Base-by-base conservation (phyloP, 2,329 filamentous ascomycete genomes). In the Leptosphaerulina australis region DNA sequence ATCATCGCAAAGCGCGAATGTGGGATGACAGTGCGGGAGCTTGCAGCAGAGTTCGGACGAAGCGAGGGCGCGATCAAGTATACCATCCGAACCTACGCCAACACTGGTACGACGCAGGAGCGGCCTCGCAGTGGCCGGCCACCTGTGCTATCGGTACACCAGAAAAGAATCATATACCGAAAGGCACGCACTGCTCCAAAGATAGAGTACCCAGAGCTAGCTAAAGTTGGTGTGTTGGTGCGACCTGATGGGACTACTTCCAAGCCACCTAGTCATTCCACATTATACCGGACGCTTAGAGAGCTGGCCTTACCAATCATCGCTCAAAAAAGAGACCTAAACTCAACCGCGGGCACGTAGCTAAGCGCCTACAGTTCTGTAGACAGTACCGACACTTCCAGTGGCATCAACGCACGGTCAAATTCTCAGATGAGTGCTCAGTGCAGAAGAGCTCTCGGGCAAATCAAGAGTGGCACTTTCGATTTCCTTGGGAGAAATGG, bases 341-440 rank as follows among this genome's bases (percentile, higher is more conserved):
- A n/a, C n/a, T n/a, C n/a, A n/a, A n/a, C n/a, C n/a, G n/a, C n/a
- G n/a, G n/a, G n/a, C n/a, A n/a, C n/a, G n/a, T n/a, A n/a, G n/a
- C n/a, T n/a, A n/a, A n/a, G n/a, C n/a, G n/a, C n/a, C n/a, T n/a
- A n/a, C n/a, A n/a, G n/a, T n/a, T n/a, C n/a, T n/a, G n/a, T n/a
- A n/a, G n/a, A n/a, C n/a, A 52, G 39, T 50, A 50, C 10, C 18
- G 47, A 2, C 1, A 44, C 17, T 56, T 56, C 21, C 22, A 20
- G n/a, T 57, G 10, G 37, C 7, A 10, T n/a, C 31, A 34, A 10
- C 33, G 26, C 12, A 43, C 28, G 4, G 15, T 55, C 6, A 51
- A 49, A 29, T 55, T 57, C 44, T 50, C 39, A 18, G 43, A 59
- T 45, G 25, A 59, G 50, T 55, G 50, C 48, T 59, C 40, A 31